Evolutionary conservation across 352 stramenopile species (phyloP).

Genomic region (Blastocystis sp.): DNA sequence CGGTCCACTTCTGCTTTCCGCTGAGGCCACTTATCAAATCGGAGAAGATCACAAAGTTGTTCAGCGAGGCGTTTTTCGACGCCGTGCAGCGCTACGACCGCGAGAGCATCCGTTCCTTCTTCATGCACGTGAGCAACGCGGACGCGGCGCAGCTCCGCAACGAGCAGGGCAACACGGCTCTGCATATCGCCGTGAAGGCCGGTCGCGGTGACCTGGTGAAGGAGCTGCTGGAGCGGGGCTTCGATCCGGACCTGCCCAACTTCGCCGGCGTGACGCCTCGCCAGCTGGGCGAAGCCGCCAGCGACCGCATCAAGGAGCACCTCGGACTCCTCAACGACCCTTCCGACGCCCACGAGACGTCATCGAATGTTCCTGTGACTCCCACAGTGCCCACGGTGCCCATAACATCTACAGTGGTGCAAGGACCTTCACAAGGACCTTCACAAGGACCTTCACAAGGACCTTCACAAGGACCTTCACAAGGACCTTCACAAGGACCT

Average conservation of each 20-base stretch:
- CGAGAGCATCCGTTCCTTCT: neutral
- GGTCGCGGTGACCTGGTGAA: conserved; percentile 2
- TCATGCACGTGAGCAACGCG: neutral
- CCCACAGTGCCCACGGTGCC: neutral
- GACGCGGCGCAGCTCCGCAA: neutral
- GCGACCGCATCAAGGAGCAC: conserved; percentile 17
- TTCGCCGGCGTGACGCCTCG: neutral
- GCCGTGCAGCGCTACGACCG: conserved; percentile 4
- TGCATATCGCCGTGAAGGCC: conserved; percentile 16
- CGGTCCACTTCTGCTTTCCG: conserved; percentile 1
- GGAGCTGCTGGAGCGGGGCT: neutral
- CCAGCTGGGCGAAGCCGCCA: neutral
- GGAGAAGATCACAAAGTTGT: neutral
- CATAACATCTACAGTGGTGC: neutral
- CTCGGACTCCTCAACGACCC: neutral
- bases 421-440: too few species aligned
- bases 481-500: neutral
- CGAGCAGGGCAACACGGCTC: neutral
- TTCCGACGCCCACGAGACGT: neutral
- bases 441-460: too few species aligned
- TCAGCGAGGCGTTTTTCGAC: neutral
- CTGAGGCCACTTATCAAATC: neutral
- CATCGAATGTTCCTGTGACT: neutral
- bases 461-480: neutral
- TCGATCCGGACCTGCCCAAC: neutral